phyloP scores from a whole-genome alignment of 2,329 filamentous ascomycete species.

The Botrytis medusae region DNA sequence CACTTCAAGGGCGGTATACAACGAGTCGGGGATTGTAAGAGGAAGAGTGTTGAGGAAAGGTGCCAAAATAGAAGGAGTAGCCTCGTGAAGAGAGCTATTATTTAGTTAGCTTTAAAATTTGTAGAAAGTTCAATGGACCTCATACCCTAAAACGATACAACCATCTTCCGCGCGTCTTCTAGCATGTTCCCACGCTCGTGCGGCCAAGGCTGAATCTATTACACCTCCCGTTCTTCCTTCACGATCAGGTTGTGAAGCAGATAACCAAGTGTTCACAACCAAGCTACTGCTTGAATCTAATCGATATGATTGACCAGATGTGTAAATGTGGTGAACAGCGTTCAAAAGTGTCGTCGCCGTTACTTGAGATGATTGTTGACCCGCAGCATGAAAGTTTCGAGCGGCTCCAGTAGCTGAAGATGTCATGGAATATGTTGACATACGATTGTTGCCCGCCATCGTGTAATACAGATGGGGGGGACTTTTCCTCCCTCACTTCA shows the following conservation, averaged over 20 bases:
- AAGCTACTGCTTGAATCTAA: constrained; percentile 89
- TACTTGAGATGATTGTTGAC: constrained; percentile 73
- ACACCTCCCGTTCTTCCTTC: constrained; percentile 73
- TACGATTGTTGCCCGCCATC: constrained; percentile 40
- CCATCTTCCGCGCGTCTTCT: constrained; percentile 92
- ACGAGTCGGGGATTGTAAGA: constrained; percentile 69
- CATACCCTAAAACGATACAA: constrained; percentile 84
- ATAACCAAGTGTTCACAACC: constrained; percentile 94
- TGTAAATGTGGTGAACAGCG: constrained; percentile 84
- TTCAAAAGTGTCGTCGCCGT: constrained; percentile 94
- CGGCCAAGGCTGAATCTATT: constrained; percentile 75
- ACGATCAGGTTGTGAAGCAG: constrained; percentile 67
- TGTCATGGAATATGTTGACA: constrained; percentile 66
- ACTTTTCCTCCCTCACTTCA: constrained; percentile 25
- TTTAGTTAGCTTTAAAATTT: constrained; percentile 6
- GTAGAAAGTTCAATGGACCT: constrained; percentile 23
- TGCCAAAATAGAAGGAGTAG: constrained; percentile 77
- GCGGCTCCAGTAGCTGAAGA: constrained; percentile 61
- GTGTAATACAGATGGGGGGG: constrained; percentile 22
- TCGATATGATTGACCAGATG: constrained; percentile 75
- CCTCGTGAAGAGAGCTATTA: constrained; percentile 79
- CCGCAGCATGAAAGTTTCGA: constrained; percentile 54
- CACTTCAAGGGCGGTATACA: constrained; percentile 78
- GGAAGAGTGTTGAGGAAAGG: constrained; percentile 83
- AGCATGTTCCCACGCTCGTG: constrained; percentile 93